These are phyloP conservation scores for Vigna mungo DNA, from an alignment of 306 rosid species.

Conservation along the genomic window DNA sequence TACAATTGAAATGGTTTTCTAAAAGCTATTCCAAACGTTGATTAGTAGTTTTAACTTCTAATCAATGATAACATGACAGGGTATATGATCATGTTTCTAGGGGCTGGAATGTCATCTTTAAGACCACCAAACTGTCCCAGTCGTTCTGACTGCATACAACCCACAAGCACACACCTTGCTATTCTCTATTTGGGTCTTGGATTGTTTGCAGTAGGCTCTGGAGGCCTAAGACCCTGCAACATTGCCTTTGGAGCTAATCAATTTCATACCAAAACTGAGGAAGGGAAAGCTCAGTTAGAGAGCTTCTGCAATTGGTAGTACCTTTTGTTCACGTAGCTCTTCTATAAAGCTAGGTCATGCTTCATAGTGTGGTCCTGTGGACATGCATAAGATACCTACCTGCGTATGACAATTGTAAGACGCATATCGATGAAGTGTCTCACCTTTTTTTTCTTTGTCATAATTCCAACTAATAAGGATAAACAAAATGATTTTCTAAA, in stretches of 20 bases:
- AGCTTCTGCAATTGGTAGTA: conserved; percentile 79
- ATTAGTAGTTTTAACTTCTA: neutral
- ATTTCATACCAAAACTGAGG: conserved; percentile 57
- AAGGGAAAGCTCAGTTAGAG: conserved; percentile 62
- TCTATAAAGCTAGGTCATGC: too few relatives aligned
- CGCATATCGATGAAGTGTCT: too few relatives aligned
- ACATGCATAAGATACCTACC: too few relatives aligned
- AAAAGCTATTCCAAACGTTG: too few relatives aligned
- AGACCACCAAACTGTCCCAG: conserved; percentile 55
- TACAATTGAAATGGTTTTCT: too few relatives aligned
- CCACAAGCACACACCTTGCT: conserved; percentile 45
- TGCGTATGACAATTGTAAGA: too few relatives aligned
- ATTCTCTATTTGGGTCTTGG: conserved; percentile 58
- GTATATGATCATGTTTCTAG: conserved; percentile 58
- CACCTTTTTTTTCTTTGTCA: too few relatives aligned
- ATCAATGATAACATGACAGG: conserved; percentile 49
- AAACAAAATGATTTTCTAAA: too few relatives aligned
- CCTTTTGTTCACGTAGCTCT: conserved; percentile 51
- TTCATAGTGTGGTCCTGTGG: too few relatives aligned
- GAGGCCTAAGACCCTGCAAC: conserved; percentile 74
- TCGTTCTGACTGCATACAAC: conserved; percentile 48
- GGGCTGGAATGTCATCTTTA: conserved; percentile 53
- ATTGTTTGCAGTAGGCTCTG: conserved; percentile 56
- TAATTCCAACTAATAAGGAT: too few relatives aligned
- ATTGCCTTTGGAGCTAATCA: conserved; percentile 82